These are phyloP conservation scores for Tylopilus felleus DNA, from an alignment of 768 basidiomycete species.

Conservation along the genomic window DNA sequence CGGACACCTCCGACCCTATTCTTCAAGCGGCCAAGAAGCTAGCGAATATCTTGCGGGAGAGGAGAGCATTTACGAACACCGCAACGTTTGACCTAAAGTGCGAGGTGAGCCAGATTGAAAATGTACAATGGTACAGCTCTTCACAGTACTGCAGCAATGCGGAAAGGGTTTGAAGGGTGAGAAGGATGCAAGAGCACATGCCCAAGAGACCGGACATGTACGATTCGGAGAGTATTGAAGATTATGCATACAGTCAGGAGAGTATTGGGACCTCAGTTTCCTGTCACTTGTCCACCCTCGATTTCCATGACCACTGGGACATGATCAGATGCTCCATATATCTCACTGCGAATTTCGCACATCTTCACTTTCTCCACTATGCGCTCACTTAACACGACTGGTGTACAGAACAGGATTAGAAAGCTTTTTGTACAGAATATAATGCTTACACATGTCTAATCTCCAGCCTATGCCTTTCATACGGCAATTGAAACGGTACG, in stretches of 20 bases:
- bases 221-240: conserved; percentile 78
- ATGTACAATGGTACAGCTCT: conserved; percentile 3
- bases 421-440: not conserved
- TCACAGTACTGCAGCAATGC: conserved; percentile 54
- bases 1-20: conserved; percentile 48
- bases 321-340: conserved; percentile 87
- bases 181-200: conserved; percentile 88
- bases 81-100: conserved; percentile 88
- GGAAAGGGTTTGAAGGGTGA: conserved; percentile 87
- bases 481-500: conserved; percentile 79
- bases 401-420: conserved; percentile 1
- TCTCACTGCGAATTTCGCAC: conserved; percentile 84
- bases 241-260: conserved; percentile 6
- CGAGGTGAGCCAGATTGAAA: conserved; percentile 48
- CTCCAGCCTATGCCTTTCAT: conserved; percentile 84
- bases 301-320: conserved; percentile 80
- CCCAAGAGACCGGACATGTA: conserved; percentile 80
- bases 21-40: conserved; percentile 66
- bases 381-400: conserved; percentile 76
- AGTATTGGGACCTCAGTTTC: not conserved
- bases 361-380: conserved; percentile 60
- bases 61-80: conserved; percentile 88
- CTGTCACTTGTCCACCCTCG: conserved; percentile 39
- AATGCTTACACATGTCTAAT: conserved; percentile 72
- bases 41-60: conserved; percentile 65